Evolutionary conservation across 2,329 filamentous ascomycete species (phyloP).

Genomic region (Exophiala sp.): DNA sequence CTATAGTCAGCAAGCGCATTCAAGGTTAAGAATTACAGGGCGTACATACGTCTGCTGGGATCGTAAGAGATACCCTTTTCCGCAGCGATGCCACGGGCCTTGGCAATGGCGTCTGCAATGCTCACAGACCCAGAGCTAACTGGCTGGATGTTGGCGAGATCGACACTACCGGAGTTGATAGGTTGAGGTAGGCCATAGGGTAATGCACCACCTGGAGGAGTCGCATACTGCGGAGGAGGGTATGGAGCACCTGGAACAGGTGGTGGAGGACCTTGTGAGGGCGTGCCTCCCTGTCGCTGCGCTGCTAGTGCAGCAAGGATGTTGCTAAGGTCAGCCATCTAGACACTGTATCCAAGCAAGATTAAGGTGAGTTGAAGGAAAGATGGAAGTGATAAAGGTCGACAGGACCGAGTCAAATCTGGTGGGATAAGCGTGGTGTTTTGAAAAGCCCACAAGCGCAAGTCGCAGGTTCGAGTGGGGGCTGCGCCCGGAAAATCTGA

Average conservation of each 20-base stretch:
- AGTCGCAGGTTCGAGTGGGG: too few species aligned
- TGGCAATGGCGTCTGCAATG: constrained; percentile 78
- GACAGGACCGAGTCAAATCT: background rate
- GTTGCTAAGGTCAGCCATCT: constrained; percentile 44
- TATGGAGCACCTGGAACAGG: constrained; percentile 37
- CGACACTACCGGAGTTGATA: constrained; percentile 65
- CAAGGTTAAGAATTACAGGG: background rate
- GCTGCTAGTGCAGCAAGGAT: constrained; percentile 55
- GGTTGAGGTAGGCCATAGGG: constrained; percentile 42
- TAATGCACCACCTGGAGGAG: constrained; percentile 38
- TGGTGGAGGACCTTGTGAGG: constrained; percentile 39
- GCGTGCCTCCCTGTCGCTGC: constrained; percentile 47
- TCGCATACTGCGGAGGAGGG: constrained; percentile 45
- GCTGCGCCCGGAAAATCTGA: too few species aligned
- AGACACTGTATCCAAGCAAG: background rate
- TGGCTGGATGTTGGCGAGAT: constrained; percentile 75
- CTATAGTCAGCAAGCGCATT: background rate
- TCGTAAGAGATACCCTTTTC: constrained; percentile 66
- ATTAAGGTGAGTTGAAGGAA: background rate
- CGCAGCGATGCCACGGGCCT: constrained; percentile 76
- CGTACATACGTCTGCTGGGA: constrained; percentile 34
- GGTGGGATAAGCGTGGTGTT: background rate
- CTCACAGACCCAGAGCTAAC: constrained; percentile 77
- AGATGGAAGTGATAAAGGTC: background rate
- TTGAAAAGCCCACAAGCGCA: too few species aligned